Base-by-base conservation (phyloP, 192 early-diverging fungal genomes). In the Coemansia asiatica region DNA sequence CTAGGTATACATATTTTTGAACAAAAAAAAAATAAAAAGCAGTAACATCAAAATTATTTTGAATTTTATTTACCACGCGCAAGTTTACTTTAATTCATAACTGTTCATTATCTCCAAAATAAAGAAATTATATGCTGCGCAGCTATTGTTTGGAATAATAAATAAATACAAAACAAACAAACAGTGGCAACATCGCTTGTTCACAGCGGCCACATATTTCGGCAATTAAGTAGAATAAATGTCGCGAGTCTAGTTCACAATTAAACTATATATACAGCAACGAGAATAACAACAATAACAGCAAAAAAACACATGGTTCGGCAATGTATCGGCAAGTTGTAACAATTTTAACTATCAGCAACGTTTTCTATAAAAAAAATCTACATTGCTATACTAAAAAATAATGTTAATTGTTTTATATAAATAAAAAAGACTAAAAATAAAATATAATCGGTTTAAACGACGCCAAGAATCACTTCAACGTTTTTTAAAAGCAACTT, bases 21-120 rank as follows among this genome's bases (percentile, higher is more conserved):
- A n/a, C n/a, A n/a, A n/a, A n/a, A n/a, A n/a, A n/a, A 12, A 36
- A 50, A 50, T 50, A 50, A 50, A 50, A 18, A 50, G 48, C 22
- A 50, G 22, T 21, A 21, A 50, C 8, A 50, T n/a, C 40, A 8
- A 44, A 44, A 15, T 13, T 3, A 18, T 6, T 4, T 13, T 13
- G 9, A 44, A 44, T 44, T 44, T 8, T 44, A 44, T 16, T 15
- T 15, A 13, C 13, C 13, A 44, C 16, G 13, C 3, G 5, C 13
- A 3, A 44, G 40, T 44, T 44, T 13, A 13, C 12, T 44, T n/a
- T n/a, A n/a, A n/a, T n/a, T n/a, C n/a, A n/a, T n/a, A n/a, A n/a
- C n/a, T n/a, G n/a, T n/a, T n/a, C n/a, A n/a, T n/a, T n/a, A n/a
- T n/a, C n/a, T n/a, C n/a, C n/a, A n/a, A n/a, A n/a, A n/a, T n/a